Conservation (phyloP, 768 basidiomycete species). For the Kondoa malvinella region DNA sequence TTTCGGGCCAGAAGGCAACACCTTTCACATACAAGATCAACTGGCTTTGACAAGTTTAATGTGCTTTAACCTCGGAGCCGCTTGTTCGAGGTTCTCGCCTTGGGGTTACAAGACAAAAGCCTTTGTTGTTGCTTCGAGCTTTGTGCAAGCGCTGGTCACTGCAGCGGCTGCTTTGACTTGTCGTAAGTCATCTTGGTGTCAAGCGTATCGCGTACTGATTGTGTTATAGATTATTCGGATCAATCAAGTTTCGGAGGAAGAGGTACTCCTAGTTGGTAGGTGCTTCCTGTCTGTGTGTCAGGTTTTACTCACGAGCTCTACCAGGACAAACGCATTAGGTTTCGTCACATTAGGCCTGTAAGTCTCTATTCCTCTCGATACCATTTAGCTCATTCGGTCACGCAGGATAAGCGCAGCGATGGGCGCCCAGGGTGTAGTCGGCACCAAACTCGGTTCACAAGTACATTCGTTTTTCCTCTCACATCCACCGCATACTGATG, state of each 20-base stretch:
- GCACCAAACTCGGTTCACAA: conserved; percentile 5
- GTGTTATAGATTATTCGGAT: background rate
- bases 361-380: background rate
- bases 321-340: background rate
- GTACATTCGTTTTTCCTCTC: background rate
- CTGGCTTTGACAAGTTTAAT: background rate
- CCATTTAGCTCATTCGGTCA: background rate
- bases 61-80: background rate
- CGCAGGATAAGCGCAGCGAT: background rate
- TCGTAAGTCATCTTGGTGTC: background rate
- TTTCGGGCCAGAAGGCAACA: background rate
- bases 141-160: background rate
- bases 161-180: background rate
- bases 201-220: background rate
- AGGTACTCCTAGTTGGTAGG: background rate
- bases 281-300: background rate
- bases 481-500: background rate
- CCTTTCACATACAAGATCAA: background rate
- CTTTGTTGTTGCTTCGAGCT: background rate
- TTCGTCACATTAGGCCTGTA: conserved; percentile 2
- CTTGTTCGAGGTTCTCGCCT: background rate
- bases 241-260: background rate
- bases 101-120: background rate
- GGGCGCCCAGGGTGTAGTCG: background rate
- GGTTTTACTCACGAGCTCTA: background rate